Evolutionary conservation across 2,329 filamentous ascomycete species (phyloP).

Genomic region (Paecilomyces niveus): DNA sequence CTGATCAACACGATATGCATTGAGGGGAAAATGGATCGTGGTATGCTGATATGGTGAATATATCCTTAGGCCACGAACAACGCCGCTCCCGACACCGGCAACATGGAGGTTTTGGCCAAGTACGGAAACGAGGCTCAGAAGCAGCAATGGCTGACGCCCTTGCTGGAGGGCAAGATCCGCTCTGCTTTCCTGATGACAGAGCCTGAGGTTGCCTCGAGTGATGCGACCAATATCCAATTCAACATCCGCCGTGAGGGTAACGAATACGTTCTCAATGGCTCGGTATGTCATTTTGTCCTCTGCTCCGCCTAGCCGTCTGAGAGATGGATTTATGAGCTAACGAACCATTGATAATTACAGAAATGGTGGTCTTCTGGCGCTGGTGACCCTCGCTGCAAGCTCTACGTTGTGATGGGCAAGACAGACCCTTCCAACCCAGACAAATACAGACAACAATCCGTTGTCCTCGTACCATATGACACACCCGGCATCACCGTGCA

Average conservation of each 20-base stretch:
- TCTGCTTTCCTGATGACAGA: slow-evolving; percentile 94
- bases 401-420: slow-evolving; percentile 98
- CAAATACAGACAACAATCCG: slow-evolving; percentile 84
- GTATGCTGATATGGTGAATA: background rate
- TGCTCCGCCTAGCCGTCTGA: background rate
- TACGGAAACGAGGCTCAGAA: slow-evolving; percentile 85
- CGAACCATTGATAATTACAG: slow-evolving; percentile 34
- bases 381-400: slow-evolving; percentile 81
- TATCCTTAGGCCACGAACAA: slow-evolving; percentile 69
- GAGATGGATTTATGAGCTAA: slow-evolving; percentile 10
- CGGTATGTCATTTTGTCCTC: slow-evolving; percentile 43
- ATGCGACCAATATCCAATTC: slow-evolving; percentile 89
- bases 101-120: slow-evolving; percentile 92
- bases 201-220: slow-evolving; percentile 77
- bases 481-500: slow-evolving; percentile 85
- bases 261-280: slow-evolving; percentile 84
- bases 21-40: background rate
- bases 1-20: background rate
- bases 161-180: slow-evolving; percentile 77
- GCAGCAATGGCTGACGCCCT: slow-evolving; percentile 69
- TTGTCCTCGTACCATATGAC: slow-evolving; percentile 76
- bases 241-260: slow-evolving; percentile 75
- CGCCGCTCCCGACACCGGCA: slow-evolving; percentile 83
- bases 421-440: slow-evolving; percentile 67
- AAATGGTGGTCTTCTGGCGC: slow-evolving; percentile 99